Evolutionary conservation across 2,329 filamentous ascomycete species (phyloP).

Genomic region (Byssochlamys sp.): DNA sequence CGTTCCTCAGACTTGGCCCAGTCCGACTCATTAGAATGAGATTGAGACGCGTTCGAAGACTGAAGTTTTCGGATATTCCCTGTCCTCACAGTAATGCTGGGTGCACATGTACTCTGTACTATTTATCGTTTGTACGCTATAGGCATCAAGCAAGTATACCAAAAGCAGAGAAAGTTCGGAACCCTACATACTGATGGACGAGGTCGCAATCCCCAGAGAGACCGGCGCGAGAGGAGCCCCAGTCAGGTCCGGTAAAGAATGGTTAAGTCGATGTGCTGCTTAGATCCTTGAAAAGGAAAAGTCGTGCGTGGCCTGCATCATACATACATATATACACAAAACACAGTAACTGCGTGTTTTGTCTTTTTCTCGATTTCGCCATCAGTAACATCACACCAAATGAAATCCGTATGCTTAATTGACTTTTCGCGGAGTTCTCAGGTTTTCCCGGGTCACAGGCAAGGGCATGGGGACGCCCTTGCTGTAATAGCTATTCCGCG

Average conservation of each 20-base stretch:
- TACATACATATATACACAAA: not conserved
- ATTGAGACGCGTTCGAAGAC: too few species aligned
- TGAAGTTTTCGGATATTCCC: too few species aligned
- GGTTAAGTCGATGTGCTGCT: not conserved
- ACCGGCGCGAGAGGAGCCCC: not conserved
- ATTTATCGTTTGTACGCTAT: too few species aligned
- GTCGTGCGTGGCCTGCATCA: not conserved
- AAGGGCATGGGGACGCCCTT: not conserved
- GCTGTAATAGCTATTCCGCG: not conserved
- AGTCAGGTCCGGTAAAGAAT: not conserved
- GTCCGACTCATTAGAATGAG: too few species aligned
- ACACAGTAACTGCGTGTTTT: not conserved
- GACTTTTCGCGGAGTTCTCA: not conserved
- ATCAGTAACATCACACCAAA: not conserved
- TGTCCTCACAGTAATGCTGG: too few species aligned
- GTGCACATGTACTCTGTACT: too few species aligned
- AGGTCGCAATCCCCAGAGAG: not conserved
- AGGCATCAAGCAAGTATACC: not conserved
- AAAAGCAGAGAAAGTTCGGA: not conserved
- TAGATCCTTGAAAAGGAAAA: not conserved
- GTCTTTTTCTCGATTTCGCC: not conserved
- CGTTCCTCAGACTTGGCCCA: too few species aligned
- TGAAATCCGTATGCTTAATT: not conserved
- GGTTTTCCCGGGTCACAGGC: not conserved
- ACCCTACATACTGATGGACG: not conserved